Conservation (phyloP, 2,329 filamentous ascomycete genomes). For the Cylindrodendrum hubeiense region DNA sequence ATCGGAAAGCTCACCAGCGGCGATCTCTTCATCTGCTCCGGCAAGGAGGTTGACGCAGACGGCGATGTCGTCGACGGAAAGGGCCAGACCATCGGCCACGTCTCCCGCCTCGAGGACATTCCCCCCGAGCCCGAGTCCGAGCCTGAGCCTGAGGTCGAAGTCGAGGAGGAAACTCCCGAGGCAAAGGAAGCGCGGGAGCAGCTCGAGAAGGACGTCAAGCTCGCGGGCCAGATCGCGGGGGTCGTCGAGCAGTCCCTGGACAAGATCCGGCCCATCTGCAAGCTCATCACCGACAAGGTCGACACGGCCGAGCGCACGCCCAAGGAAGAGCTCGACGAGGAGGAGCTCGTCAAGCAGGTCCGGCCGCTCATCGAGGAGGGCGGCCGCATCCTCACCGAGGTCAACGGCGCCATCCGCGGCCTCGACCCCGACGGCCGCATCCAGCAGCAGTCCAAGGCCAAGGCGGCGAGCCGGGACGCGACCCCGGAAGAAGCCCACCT, state of each 20-base stretch:
- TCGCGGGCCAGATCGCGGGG: slow-evolving; percentile 80
- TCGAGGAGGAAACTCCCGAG: slow-evolving; percentile 37
- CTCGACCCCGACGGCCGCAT: slow-evolving; percentile 92
- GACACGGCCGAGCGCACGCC: slow-evolving; percentile 84
- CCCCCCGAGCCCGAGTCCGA: slow-evolving; percentile 58
- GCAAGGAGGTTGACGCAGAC: slow-evolving; percentile 78
- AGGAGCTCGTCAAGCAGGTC: slow-evolving; percentile 87
- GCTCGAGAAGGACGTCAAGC: slow-evolving; percentile 76
- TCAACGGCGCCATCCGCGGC: slow-evolving; percentile 87
- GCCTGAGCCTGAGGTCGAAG: slow-evolving; percentile 56
- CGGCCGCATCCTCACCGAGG: slow-evolving; percentile 83
- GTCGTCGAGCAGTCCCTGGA: slow-evolving; percentile 85
- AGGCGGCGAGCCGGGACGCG: slow-evolving; percentile 75
- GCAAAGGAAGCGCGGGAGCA: slow-evolving; percentile 67
- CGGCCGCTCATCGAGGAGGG: slow-evolving; percentile 91
- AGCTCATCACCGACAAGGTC: slow-evolving; percentile 87
- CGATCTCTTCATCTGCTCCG: slow-evolving; percentile 72
- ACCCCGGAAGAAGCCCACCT: slow-evolving; percentile 84
- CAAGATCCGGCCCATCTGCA: slow-evolving; percentile 85
- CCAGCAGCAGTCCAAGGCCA: slow-evolving; percentile 85
- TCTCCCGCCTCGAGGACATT: slow-evolving; percentile 74
- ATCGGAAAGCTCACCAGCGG: slow-evolving; percentile 78
- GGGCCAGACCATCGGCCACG: slow-evolving; percentile 75
- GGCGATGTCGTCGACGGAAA: slow-evolving; percentile 79
- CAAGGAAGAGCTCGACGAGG: slow-evolving; percentile 90